Conservation (phyloP, 768 basidiomycete species). For the Xerocomellus chrysenteron region DNA sequence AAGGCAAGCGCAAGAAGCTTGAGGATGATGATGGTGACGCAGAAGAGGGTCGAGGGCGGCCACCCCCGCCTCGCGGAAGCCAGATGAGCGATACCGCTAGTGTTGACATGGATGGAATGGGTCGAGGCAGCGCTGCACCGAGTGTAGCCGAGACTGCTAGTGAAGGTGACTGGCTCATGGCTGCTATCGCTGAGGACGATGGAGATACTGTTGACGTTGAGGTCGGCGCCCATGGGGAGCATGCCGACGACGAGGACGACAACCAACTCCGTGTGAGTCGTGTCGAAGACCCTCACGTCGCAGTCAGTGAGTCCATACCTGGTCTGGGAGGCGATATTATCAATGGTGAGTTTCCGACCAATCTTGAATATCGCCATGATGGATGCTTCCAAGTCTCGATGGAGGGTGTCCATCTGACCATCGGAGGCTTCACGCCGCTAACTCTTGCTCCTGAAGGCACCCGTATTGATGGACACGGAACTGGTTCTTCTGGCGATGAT, state of each 20-base stretch:
- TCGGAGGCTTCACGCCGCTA: conserved; percentile 55
- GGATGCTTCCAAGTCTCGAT: conserved; percentile 43
- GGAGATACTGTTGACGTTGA: conserved; percentile 56
- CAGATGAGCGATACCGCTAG: conserved; percentile 55
- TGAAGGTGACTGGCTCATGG: conserved; percentile 88
- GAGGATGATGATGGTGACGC: conserved; percentile 84
- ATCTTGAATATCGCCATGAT: conserved; percentile 38
- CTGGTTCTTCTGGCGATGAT: conserved; percentile 33
- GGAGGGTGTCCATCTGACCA: conserved; percentile 41
- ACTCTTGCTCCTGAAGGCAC: conserved; percentile 45
- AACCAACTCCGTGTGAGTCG: conserved; percentile 44
- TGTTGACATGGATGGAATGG: conserved; percentile 55
- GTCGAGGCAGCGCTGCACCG: conserved; percentile 62
- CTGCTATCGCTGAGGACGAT: conserved; percentile 75
- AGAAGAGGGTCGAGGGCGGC: conserved; percentile 68
- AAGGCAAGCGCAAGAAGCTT: conserved; percentile 86
- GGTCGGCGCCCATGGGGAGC: conserved; percentile 52
- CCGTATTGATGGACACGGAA: conserved; percentile 38
- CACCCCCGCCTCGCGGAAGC: conserved; percentile 52
- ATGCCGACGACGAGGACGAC: conserved; percentile 45
- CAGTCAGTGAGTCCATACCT: conserved; percentile 33
- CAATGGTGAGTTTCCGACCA: conserved; percentile 54
- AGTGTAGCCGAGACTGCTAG: conserved; percentile 61
- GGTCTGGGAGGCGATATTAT: conserved; percentile 34
- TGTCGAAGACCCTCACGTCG: conserved; percentile 40